Percentiles rank a stretch among this genome's conserved stretches.
Conservation (phyloP, 2,329 filamentous ascomycete genomes). For the Aspergillus pseudotamarii region DNA sequence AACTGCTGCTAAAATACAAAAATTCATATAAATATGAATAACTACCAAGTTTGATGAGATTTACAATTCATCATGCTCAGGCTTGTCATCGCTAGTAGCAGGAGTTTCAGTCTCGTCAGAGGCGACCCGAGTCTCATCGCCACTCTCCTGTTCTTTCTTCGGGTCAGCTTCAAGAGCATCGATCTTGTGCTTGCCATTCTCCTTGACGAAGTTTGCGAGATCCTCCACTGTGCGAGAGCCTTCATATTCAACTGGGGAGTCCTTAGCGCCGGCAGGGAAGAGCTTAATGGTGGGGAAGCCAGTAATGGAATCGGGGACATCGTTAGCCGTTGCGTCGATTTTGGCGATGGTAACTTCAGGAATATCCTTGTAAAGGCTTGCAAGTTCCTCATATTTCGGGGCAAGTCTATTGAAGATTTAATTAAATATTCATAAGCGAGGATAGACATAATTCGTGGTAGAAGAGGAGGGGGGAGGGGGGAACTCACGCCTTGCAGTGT, state of each 20-base stretch:
- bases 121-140: constrained; percentile 30
- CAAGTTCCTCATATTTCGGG: constrained; percentile 69
- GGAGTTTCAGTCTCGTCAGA: constrained; percentile 22
- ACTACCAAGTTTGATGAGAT: constrained; percentile 6
- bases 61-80: constrained; percentile 46
- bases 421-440: constrained; percentile 8
- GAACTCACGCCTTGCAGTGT: constrained; percentile 66
- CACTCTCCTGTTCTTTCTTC: constrained; percentile 56
- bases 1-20: constrained; percentile 8
- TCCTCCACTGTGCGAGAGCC: constrained; percentile 90
- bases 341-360: constrained; percentile 72
- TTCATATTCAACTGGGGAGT: constrained; percentile 79
- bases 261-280: constrained; percentile 88
- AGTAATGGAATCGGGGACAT: constrained; percentile 93
- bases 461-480: background rate
- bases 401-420: constrained; percentile 51
- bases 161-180: constrained; percentile 62
- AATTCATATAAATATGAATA: constrained; percentile 9
- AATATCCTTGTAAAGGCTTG: constrained; percentile 55
- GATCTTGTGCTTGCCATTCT: constrained; percentile 89
- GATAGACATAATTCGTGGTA: background rate
- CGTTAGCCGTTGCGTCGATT: constrained; percentile 94
- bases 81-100: constrained; percentile 29
- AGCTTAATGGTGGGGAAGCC: constrained; percentile 99
- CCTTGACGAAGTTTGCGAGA: constrained; percentile 86